These are phyloP conservation scores for Triangularia verruculosa DNA, from an alignment of 2,329 filamentous ascomycete genomes.

Conservation along the genomic window DNA sequence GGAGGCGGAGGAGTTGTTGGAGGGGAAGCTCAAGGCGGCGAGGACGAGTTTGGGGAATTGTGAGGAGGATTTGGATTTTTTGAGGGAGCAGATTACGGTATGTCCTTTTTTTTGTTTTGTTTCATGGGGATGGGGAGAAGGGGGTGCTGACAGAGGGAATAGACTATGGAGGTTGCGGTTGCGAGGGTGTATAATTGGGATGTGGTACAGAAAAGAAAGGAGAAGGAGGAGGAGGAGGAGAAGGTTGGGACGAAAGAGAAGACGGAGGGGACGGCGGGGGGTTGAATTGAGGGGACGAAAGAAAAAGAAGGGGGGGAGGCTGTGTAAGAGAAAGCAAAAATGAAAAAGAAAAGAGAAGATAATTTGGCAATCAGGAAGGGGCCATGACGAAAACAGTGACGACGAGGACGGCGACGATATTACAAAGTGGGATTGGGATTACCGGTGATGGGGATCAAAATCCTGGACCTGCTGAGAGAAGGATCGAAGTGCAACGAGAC, in stretches of 20 bases:
- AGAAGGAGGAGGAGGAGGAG: constrained; percentile 65
- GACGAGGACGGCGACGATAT: background rate
- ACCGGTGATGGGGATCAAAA: background rate
- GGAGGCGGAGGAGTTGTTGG: constrained; percentile 78
- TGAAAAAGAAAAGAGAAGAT: background rate
- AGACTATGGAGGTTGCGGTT: constrained; percentile 96
- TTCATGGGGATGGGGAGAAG: background rate
- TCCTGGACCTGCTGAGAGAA: background rate
- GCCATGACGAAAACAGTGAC: background rate
- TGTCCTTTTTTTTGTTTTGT: constrained; percentile 14
- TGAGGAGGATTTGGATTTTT: constrained; percentile 93
- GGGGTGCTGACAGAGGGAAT: constrained; percentile 16
- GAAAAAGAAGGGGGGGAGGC: background rate
- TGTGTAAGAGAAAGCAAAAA: background rate
- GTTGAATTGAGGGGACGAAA: constrained; percentile 7
- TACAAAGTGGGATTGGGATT: background rate
- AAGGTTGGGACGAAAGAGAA: constrained; percentile 41
- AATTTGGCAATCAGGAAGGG: background rate
- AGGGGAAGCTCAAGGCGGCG: constrained; percentile 74
- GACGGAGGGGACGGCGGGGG: constrained; percentile 19
- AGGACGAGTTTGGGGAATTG: constrained; percentile 80
- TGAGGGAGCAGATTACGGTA: constrained; percentile 92
- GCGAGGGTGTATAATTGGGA: constrained; percentile 99
- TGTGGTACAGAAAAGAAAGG: constrained; percentile 90
- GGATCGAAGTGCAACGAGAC: background rate